Conservation (phyloP, 345 rosid genomes). For the Pelargonium nanum region DNA sequence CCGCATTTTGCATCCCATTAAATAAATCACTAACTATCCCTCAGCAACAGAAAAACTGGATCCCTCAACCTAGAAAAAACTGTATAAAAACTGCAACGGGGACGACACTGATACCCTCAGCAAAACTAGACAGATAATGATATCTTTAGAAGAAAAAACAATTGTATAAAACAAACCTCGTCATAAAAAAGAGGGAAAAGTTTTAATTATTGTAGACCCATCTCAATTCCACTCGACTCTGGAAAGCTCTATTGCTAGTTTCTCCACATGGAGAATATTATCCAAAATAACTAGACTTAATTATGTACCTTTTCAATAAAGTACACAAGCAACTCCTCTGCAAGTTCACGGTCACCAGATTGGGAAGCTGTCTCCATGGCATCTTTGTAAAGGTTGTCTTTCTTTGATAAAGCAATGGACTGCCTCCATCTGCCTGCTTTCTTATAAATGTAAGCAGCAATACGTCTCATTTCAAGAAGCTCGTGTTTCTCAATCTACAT, state of each 20-base stretch:
- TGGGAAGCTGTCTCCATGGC: conserved; percentile 99
- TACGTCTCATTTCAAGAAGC: conserved; percentile 98
- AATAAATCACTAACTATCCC: no score
- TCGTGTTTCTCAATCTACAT: conserved; percentile 93
- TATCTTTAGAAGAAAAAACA: no score
- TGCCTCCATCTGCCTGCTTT: conserved; percentile 99
- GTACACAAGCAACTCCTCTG: conserved; percentile 89
- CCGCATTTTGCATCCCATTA: no score
- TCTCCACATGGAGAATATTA: background rate
- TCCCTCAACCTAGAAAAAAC: no score
- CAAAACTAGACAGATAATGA: no score
- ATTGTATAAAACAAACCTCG: background rate
- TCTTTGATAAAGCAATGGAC: conserved; percentile 93
- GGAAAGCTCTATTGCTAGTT: background rate
- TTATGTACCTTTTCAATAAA: conserved; percentile 75
- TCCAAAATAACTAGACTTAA: background rate
- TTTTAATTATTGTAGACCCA: background rate
- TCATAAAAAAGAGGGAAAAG: background rate
- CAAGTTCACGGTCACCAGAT: conserved; percentile 93
- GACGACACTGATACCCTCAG: no score
- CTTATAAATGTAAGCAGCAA: conserved; percentile 95
- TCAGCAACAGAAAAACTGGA: no score
- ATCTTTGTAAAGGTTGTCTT: conserved; percentile 81
- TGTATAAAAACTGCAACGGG: no score
- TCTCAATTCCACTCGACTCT: background rate